A percentile compares a stretch with the other conserved stretches of the same genome.
Conservation (phyloP, 2,329 filamentous ascomycete species). For the Sporothrix schenckii region DNA sequence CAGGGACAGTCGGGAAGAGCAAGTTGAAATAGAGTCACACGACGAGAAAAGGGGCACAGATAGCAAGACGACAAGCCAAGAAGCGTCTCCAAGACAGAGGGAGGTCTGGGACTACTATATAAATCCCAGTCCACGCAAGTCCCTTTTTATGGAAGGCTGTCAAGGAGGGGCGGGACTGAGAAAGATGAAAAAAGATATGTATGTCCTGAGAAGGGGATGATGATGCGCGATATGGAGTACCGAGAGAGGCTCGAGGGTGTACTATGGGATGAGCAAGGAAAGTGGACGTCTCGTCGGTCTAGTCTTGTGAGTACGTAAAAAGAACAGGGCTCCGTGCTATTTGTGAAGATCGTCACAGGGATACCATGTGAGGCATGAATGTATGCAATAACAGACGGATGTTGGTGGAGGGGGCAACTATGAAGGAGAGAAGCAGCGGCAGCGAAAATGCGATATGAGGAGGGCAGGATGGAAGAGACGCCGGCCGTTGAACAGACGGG, state of each 20-base stretch:
- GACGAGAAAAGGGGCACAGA: neutral
- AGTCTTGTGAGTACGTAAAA: neutral
- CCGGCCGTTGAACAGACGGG: neutral
- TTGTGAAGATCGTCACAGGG: slow-evolving; percentile 1
- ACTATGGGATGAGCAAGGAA: neutral
- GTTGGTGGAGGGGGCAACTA: neutral
- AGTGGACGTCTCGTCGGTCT: neutral
- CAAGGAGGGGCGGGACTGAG: neutral
- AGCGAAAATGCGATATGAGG: neutral
- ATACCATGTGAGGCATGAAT: neutral
- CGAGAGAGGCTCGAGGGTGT: slow-evolving; percentile 11
- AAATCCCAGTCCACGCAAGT: neutral
- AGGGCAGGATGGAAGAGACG: neutral
- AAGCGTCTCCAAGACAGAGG: neutral
- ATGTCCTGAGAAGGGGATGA: neutral
- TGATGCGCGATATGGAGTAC: neutral
- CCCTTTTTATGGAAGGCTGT: neutral
- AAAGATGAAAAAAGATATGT: neutral
- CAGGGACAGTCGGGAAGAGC: neutral
- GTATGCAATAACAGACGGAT: slow-evolving; percentile 10
- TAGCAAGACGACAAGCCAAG: neutral
- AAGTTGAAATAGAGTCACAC: too few relatives aligned
- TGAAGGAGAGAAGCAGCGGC: neutral
- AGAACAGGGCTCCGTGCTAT: neutral
- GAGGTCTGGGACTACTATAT: neutral